Base-by-base conservation (phyloP, 495 filamentous ascomycete species). In the Talaromyces nanjingensis region DNA sequence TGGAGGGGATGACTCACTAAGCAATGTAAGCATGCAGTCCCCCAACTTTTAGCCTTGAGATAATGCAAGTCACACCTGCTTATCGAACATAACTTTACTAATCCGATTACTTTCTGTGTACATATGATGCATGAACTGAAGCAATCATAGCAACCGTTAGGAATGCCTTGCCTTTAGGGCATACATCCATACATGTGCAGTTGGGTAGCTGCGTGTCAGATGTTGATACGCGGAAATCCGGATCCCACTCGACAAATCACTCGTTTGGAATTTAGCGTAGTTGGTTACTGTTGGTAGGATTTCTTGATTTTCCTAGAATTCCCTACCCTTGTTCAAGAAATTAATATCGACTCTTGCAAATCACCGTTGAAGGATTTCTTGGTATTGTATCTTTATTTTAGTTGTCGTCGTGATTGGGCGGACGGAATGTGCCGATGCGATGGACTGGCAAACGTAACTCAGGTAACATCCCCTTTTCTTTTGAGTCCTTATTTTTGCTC, bases 151-250 rank as follows among this genome's bases (percentile, higher is more conserved):
- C 2, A 14, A 27, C 12, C 11, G 14, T 55, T 24, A 7, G 20
- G 24, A 29, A 29, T 29, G 52, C 52, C 52, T 55, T 55, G 52
- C 52, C 29, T 27, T 29, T 55, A 55, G 52, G 52, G 52, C 24
- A 55, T 39, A 39, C 12, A 39, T 16, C n/a, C n/a, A n/a, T n/a
- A n/a, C n/a, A 12, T 11, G 4, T 29, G 52, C 52, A 55, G 52
- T 29, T 29, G 24, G 52, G 24, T 16, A 55, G 18, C 45, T 18
- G 56, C 56, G 56, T 59, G 56, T 59, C 56, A 59, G 56, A 37
- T 25, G 27, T 59, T 59, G 56, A 37, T 59, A 59, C 29, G 56
- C 31, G 56, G 31, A 37, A 59, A 20, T 18, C n/a, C 45, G 45
- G 45, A 49, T 49, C 18, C 45, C 45, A 20, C 45, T 49, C 18